A percentile compares a stretch with the other conserved stretches of the same genome.
Conservation (phyloP, 345 rosid genomes). For the Rhodamnia argentea region DNA sequence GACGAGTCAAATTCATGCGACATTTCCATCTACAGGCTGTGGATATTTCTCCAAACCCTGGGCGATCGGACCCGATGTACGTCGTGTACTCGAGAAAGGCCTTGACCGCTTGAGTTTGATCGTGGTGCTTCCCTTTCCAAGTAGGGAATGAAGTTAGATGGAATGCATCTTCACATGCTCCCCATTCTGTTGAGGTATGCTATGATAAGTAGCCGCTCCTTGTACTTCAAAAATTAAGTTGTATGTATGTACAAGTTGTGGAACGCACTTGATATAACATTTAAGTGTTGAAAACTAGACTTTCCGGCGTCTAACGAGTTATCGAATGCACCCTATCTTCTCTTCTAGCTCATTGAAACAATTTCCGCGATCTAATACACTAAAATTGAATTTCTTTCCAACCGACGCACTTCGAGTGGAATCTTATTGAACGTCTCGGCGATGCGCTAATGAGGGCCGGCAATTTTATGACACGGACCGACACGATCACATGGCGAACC, state of each 20-base stretch:
- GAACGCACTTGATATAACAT: background rate
- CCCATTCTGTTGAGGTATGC: background rate
- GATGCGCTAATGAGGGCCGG: background rate
- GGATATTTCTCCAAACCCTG: slow-evolving; percentile 89
- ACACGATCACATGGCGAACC: background rate
- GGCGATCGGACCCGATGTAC: slow-evolving; percentile 85
- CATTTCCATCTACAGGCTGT: slow-evolving; percentile 50
- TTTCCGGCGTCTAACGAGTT: background rate
- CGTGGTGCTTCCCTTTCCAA: background rate
- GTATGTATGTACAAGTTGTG: too few relatives aligned
- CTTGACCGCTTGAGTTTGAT: slow-evolving; percentile 21
- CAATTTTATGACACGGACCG: background rate
- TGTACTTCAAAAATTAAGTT: background rate
- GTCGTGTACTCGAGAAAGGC: slow-evolving; percentile 74
- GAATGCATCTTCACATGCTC: background rate
- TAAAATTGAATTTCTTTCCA: background rate
- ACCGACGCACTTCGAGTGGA: background rate
- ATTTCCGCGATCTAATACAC: background rate
- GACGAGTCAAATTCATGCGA: background rate
- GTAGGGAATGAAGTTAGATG: background rate
- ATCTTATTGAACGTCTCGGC: too few relatives aligned
- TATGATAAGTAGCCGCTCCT: background rate
- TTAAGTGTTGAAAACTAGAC: background rate
- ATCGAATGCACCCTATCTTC: background rate
- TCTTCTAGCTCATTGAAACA: background rate